Evolutionary conservation across 148 eudicot species (phyloP), one percentile per base, ranked within the genome.

Genomic region (Agrostemma githago): DNA sequence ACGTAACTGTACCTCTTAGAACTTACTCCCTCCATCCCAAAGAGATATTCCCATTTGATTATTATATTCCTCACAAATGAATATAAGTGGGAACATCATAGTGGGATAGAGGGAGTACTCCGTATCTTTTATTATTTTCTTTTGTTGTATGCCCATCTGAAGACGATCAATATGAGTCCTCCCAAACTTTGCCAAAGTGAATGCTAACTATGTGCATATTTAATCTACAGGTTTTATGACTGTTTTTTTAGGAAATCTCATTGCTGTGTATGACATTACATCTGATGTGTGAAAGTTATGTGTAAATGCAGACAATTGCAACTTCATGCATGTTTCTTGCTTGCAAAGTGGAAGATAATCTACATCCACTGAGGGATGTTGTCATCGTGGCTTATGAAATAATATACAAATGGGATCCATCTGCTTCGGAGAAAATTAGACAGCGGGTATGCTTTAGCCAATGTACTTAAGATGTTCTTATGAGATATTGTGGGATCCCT

Each of bases 291-390:
- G 70, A 69, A 10, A 51, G 54, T 10, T 5, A 26, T 70, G 20
- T 34, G 72, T 12, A 79, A 70, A 71, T 88, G 88, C 86, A 92
- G 94, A 83, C 83, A 34, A 72, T 89, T 63, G 89, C 94, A 70
- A 83, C 88, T 74, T 86, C 76, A 8, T 79, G 92, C 80, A 81
- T 92, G 90, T 92, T 92, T 80, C 87, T 89, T 71, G 87, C 91
- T 76, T 72, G 92, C 86, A 92, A 92, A 86, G 83, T 81, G 53
- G 90, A 86, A 81, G 93, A 92, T 62, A 86, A 85, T 71, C 82
- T 86, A 10, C 86, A 82, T 37, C 80, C 84, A 77, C 66, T 92
- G 69, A 79, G 78, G 71, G 90, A 89, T 79, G 74, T 92, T 76
- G 74, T 79, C 66, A 74, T 89, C 57, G 88, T 85, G 78, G 85